Base-by-base conservation (phyloP, 2,329 filamentous ascomycete genomes). In the Alternaria angustiovoidea region DNA sequence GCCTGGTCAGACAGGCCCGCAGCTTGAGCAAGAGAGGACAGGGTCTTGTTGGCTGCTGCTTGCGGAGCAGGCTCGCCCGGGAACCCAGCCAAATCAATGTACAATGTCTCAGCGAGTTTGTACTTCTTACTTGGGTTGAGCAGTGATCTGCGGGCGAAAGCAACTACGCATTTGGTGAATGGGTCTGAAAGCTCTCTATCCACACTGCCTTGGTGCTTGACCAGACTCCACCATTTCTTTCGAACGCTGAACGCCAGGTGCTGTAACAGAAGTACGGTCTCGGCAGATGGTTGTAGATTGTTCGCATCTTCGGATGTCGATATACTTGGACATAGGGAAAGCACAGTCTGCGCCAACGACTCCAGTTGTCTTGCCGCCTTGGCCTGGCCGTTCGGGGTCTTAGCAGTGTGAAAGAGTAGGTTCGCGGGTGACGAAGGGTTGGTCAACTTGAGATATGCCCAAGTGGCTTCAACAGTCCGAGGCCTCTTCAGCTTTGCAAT, bases 281-380 rank as follows among this genome's bases (percentile, higher is more conserved):
- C 79, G 1, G 91, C 88, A 2, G 81, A 81, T 4, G 88, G 82
- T 61, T 84, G 87, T 7, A 88, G 75, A 26, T 84, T 82, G 8
- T 82, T 77, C 60, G 89, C 85, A 69, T 94, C 91, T 41, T 89
- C 86, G 9, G 86, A 84, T 49, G 81, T 81, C 2, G 89, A 87
- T n/a, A 90, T 81, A 68, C 87, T 90, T 1, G 91, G 90, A 28
- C 88, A 86, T 1, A 93, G 78, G 0, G 87, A 85, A 1, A 93
- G 79, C 0, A 93, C 79, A 3, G 83, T 83, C 65, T 91, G 88
- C 0, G 89, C 88, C 2, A 93, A 72, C 0, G 83, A 84, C 51
- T 92, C 89, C 18, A 94, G 79, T 63, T 92, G 89, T 3, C 87
- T 87, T 9, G 86, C 83, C 18, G 84, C 81, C 71, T 91, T 93